phyloP scores from a whole-genome alignment of 148 eudicot genomes.

The Gaultheria prostrata region DNA sequence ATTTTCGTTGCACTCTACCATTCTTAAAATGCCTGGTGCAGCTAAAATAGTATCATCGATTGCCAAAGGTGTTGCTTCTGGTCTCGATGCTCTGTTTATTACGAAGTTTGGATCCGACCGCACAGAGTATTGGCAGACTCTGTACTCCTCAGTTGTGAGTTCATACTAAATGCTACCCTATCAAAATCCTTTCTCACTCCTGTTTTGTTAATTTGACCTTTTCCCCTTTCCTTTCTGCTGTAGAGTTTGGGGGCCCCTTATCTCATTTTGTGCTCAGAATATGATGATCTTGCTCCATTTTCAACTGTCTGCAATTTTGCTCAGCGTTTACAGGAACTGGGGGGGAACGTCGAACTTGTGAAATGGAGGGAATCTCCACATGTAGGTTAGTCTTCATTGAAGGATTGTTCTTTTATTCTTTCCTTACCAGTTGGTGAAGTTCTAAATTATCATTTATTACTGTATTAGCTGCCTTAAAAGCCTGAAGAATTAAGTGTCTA shows the following conservation, averaged over 20 bases:
- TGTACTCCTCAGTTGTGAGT: constrained; percentile 66
- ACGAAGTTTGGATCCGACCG: constrained; percentile 55
- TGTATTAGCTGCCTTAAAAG: not conserved
- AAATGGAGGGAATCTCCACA: constrained; percentile 46
- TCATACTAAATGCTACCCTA: not conserved
- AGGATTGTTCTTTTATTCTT: not conserved
- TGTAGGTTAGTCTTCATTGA: constrained; percentile 37
- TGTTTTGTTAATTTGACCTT: not conserved
- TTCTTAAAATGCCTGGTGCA: constrained; percentile 54
- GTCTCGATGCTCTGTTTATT: constrained; percentile 62
- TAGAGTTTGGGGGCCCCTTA: constrained; percentile 52
- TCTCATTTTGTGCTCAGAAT: constrained; percentile 58
- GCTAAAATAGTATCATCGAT: constrained; percentile 46
- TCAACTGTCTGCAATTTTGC: constrained; percentile 45
- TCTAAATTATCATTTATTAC: not conserved
- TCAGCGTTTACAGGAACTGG: constrained; percentile 44
- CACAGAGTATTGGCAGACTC: constrained; percentile 55
- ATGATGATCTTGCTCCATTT: constrained; percentile 55
- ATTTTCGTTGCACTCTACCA: constrained; percentile 41
- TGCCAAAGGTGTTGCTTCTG: constrained; percentile 53
- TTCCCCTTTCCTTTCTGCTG: constrained; percentile 9
- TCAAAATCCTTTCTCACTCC: not conserved
- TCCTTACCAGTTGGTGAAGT: not conserved
- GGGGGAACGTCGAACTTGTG: constrained; percentile 51
- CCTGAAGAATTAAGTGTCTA: not conserved